phyloP scores from a whole-genome alignment of 2,329 filamentous ascomycete species.

The Cladophialophora chaetospira region DNA sequence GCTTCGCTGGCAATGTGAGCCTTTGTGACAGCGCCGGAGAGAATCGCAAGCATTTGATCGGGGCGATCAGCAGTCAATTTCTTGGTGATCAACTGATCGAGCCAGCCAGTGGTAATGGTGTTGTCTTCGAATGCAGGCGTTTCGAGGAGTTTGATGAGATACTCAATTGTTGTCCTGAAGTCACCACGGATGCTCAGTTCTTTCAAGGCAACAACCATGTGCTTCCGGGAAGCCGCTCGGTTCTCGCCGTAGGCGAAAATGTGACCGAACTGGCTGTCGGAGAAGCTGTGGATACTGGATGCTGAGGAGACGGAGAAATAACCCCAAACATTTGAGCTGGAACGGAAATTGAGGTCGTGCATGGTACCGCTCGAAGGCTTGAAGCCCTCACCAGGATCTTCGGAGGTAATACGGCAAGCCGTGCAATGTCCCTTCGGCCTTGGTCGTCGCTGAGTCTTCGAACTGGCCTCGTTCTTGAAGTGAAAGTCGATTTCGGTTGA shows the following conservation, averaged over 20 bases:
- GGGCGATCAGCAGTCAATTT: constrained; percentile 95
- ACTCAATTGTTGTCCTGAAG: constrained; percentile 97
- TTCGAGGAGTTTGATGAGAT: constrained; percentile 97
- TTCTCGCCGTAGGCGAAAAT: constrained; percentile 99
- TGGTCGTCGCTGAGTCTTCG: constrained; percentile 82
- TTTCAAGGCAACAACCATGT: constrained; percentile 98
- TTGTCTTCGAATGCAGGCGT: constrained; percentile 98
- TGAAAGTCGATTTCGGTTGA: constrained; percentile 91
- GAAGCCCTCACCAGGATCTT: constrained; percentile 98
- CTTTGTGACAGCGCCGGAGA: constrained; percentile 93
- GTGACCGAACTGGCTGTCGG: constrained; percentile 97
- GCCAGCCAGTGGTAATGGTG: constrained; percentile 98
- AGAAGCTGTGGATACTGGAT: constrained; percentile 98
- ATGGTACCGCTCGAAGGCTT: constrained; percentile 99
- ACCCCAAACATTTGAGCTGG: constrained; percentile 98
- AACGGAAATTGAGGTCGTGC: constrained; percentile 98
- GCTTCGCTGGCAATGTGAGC: constrained; percentile 91
- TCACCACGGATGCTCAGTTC: constrained; percentile 99
- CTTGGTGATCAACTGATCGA: constrained; percentile 97
- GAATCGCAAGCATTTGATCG: constrained; percentile 88
- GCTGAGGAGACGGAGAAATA: constrained; percentile 98
- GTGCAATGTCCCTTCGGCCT: constrained; percentile 96
- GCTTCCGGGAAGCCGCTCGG: constrained; percentile 90
- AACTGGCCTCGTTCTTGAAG: constrained; percentile 83
- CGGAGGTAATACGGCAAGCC: constrained; percentile 97